Percentiles rank a stretch among this genome's conserved stretches.
Evolutionary conservation across 129 eudicot species (phyloP).

Genomic region (Helichrysum umbraculigerum): DNA sequence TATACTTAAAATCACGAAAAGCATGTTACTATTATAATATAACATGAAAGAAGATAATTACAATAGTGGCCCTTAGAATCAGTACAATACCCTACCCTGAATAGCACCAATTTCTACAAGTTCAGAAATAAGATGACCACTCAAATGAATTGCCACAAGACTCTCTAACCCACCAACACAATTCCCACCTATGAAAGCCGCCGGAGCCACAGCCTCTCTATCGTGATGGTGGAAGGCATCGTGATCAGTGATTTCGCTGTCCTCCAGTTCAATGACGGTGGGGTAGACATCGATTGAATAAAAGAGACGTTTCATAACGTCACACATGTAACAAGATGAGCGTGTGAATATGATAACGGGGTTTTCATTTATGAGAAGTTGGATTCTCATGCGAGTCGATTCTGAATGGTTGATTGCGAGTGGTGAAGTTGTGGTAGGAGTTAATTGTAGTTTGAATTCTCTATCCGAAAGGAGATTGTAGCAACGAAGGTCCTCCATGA

Average conservation of each 20-base stretch:
- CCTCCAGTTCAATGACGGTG: constrained; percentile 71
- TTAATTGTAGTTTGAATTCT: constrained; percentile 44
- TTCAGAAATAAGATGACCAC: constrained; percentile 55
- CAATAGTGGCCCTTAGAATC: not conserved
- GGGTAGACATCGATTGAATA: constrained; percentile 71
- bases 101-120: constrained; percentile 72
- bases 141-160: constrained; percentile 68
- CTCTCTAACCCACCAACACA: constrained; percentile 72
- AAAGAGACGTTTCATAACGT: constrained; percentile 71
- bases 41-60: not conserved
- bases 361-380: constrained; percentile 47
- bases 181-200: constrained; percentile 59
- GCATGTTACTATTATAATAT: too few species aligned
- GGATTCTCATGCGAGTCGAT: constrained; percentile 59
- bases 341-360: too few species aligned
- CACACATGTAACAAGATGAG: not conserved
- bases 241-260: constrained; percentile 59
- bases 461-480: constrained; percentile 23
- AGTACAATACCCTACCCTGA: constrained; percentile 25
- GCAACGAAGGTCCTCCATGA: constrained; percentile 39
- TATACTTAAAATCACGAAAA: too few species aligned
- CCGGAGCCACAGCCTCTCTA: constrained; percentile 23
- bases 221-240: constrained; percentile 4
- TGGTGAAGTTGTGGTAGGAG: constrained; percentile 50
- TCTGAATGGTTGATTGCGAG: constrained; percentile 58